Percentiles rank a stretch among this genome's conserved stretches.
Conservation (phyloP, 371 early-diverging fungal species). For the Lichtheimia ramosa region DNA sequence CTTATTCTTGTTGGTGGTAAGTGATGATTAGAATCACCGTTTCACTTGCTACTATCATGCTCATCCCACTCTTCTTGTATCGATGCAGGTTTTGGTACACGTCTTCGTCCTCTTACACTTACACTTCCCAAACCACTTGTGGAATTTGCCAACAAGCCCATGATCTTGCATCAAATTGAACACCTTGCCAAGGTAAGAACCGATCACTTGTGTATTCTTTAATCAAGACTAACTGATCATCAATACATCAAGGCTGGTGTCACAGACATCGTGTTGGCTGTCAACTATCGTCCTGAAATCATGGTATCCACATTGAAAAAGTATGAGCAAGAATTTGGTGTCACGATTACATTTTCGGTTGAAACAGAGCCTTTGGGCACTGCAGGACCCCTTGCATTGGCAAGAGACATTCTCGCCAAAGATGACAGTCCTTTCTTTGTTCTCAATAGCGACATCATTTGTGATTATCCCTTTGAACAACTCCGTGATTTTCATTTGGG, state of each 20-base stretch:
- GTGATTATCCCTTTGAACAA: conserved; percentile 95
- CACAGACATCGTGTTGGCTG: conserved; percentile 97
- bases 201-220: background rate
- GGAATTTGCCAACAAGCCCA: conserved; percentile 98
- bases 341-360: conserved; percentile 96
- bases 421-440: conserved; percentile 98
- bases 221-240: background rate
- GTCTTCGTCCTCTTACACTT: conserved; percentile 98
- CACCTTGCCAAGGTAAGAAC: conserved; percentile 86
- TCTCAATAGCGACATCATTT: conserved; percentile 98
- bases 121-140: conserved; percentile 99
- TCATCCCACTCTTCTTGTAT: background rate
- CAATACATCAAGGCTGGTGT: conserved; percentile 83
- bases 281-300: conserved; percentile 97
- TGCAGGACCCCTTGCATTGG: conserved; percentile 97
- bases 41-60: too few species aligned
- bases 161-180: conserved; percentile 99
- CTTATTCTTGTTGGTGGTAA: conserved; percentile 98
- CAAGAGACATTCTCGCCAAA: conserved; percentile 87
- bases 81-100: conserved; percentile 93
- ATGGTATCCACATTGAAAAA: conserved; percentile 89
- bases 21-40: background rate
- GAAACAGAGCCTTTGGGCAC: conserved; percentile 97
- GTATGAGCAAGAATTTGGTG: conserved; percentile 86
- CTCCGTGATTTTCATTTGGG: conserved; percentile 85